Evolutionary conservation across 78 protist species (phyloP).

Genomic region (Speleostelium caveatum): DNA sequence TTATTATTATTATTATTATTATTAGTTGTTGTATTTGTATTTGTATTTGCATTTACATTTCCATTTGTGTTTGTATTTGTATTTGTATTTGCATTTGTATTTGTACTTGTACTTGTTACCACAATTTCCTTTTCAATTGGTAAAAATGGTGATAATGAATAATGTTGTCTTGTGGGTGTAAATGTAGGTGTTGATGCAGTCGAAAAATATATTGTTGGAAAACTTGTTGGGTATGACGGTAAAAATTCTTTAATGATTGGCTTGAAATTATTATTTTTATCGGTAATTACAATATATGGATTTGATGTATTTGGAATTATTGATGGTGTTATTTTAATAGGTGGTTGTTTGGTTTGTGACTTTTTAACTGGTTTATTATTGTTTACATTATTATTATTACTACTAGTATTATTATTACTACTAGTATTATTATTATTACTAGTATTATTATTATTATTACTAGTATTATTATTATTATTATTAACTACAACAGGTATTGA

Average conservation of each 20-base stretch:
- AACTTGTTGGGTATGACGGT: background rate
- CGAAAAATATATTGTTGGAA: slow-evolving; percentile 22
- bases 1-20: background rate
- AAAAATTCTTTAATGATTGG: slow-evolving; percentile 55
- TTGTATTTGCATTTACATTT: no score
- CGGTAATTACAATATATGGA: background rate
- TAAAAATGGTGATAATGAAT: slow-evolving; percentile 46
- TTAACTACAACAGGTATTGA: no score
- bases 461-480: background rate
- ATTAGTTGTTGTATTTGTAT: background rate
- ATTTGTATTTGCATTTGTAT: no score
- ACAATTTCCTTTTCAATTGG: slow-evolving; percentile 62
- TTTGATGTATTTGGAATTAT: background rate
- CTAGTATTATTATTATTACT: background rate
- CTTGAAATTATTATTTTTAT: slow-evolving; percentile 22
- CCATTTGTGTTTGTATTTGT: no score
- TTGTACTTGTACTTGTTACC: slow-evolving; percentile 10
- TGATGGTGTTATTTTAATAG: background rate
- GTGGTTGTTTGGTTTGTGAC: background rate
- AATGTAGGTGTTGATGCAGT: slow-evolving; percentile 22
- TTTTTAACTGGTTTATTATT: background rate
- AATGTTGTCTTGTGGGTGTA: slow-evolving; percentile 30
- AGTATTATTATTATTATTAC: background rate
- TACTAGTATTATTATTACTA: background rate
- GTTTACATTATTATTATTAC: background rate